Evolutionary conservation across 2,329 filamentous ascomycete genomes (phyloP).

Genomic region (Graphiopsis chlorocephala): DNA sequence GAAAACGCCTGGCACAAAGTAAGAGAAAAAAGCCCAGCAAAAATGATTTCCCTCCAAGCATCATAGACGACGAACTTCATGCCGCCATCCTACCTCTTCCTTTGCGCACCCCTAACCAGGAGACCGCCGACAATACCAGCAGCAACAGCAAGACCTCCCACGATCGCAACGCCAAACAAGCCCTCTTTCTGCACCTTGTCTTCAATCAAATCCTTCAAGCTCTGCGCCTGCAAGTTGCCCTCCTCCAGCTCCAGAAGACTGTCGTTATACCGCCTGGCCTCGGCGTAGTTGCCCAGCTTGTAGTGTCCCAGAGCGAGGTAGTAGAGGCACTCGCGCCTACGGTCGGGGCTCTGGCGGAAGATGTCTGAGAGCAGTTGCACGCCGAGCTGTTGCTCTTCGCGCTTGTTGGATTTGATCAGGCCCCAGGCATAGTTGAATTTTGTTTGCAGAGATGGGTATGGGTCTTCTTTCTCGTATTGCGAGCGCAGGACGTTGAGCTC

Average conservation of each 20-base stretch:
- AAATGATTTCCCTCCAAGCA: neutral
- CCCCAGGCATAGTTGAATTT: conserved; percentile 99
- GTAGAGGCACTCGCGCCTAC: conserved; percentile 95
- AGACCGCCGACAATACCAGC: conserved; percentile 91
- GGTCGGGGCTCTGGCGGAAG: conserved; percentile 88
- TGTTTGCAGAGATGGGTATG: conserved; percentile 94
- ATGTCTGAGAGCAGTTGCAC: conserved; percentile 93
- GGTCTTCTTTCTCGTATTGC: conserved; percentile 96
- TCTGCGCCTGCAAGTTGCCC: conserved; percentile 83
- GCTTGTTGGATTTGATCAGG: conserved; percentile 85
- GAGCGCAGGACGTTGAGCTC: conserved; percentile 89
- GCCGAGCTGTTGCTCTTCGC: conserved; percentile 87
- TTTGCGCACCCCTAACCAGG: conserved; percentile 67
- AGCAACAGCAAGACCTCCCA: conserved; percentile 87
- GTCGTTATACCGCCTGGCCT: conserved; percentile 93
- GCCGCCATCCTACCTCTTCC: conserved; percentile 25
- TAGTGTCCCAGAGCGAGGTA: conserved; percentile 97
- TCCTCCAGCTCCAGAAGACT: conserved; percentile 87
- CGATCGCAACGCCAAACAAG: conserved; percentile 87
- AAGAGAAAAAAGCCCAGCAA: neutral
- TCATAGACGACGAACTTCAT: neutral
- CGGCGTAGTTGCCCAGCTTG: conserved; percentile 96
- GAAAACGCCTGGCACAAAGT: conserved; percentile 9
- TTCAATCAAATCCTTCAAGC: conserved; percentile 83
- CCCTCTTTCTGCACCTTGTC: conserved; percentile 96